Evolutionary conservation across 805 yeast genomes (phyloP).

Genomic region (Zygotorulaspora chibaensis): DNA sequence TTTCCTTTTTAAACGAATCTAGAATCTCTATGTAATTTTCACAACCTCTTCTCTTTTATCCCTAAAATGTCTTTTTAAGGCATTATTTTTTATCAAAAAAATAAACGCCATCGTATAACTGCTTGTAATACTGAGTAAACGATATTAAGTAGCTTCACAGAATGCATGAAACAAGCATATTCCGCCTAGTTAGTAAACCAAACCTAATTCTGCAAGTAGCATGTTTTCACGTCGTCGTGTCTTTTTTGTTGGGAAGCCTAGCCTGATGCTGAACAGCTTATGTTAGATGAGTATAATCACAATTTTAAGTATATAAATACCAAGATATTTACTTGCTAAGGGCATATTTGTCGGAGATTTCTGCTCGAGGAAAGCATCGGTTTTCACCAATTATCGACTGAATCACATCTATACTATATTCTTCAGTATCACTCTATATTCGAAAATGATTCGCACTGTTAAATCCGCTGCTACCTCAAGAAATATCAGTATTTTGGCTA

Average conservation of each 20-base stretch:
- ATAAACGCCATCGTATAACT: constrained; percentile 5
- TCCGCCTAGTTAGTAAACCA: not conserved
- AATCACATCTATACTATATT: not conserved
- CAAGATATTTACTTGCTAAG: no score
- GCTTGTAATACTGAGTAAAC: not conserved
- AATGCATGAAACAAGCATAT: constrained; percentile 7
- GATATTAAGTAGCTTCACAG: constrained; percentile 1
- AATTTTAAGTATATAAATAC: no score
- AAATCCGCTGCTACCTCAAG: constrained; percentile 18
- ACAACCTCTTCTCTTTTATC: not conserved
- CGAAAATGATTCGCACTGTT: constrained; percentile 17
- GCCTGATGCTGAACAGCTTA: no score
- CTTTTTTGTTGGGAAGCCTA: not conserved
- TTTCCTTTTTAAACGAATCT: not conserved
- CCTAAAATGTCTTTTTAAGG: not conserved
- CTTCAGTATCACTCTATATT: not conserved
- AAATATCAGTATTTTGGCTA: constrained; percentile 16
- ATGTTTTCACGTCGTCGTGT: not conserved
- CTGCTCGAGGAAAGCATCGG: no score
- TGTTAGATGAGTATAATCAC: no score
- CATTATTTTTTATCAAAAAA: constrained; percentile 1
- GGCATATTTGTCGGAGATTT: no score
- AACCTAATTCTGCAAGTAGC: not conserved
- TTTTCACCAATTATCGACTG: no score
- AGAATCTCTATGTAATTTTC: not conserved